phyloP scores from a whole-genome alignment of 2,329 filamentous ascomycete species.

The Pleomassaria siparia region DNA sequence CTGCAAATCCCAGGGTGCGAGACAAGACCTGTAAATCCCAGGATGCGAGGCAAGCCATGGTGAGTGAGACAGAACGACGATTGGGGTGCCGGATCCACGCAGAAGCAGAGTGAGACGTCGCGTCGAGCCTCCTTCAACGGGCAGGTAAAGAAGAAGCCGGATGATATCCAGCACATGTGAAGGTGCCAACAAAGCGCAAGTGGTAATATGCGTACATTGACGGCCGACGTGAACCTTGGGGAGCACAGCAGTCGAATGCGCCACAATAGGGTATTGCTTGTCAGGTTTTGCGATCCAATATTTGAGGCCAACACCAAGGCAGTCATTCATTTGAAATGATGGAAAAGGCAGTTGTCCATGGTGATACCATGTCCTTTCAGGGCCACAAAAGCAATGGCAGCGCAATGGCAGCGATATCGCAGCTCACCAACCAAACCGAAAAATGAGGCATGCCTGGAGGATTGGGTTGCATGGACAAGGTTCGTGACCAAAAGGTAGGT shows the following conservation, averaged over 20 bases:
- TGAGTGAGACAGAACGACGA: neutral
- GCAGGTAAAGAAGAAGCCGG: neutral
- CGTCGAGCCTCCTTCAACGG: neutral
- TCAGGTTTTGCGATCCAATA: constrained; percentile 11
- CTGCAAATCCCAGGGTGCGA: constrained; percentile 9
- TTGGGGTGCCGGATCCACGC: constrained; percentile 1
- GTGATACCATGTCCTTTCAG: constrained; percentile 11
- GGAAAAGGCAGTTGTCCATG: constrained; percentile 4
- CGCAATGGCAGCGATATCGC: constrained; percentile 27
- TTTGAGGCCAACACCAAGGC: constrained; percentile 2
- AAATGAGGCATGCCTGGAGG: constrained; percentile 29
- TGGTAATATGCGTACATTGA: constrained; percentile 7
- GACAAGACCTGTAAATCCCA: no score
- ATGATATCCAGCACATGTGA: constrained; percentile 6
- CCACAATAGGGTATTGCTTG: constrained; percentile 7
- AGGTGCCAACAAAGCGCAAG: neutral
- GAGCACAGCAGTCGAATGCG: constrained; percentile 1
- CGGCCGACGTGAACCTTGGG: constrained; percentile 1
- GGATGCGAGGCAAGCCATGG: constrained; percentile 2
- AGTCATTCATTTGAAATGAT: neutral
- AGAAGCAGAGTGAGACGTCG: constrained; percentile 5
- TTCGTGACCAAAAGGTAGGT: constrained; percentile 24
- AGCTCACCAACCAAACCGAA: constrained; percentile 18
- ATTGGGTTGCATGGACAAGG: constrained; percentile 21
- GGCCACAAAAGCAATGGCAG: constrained; percentile 5